Conservation (phyloP, 225 moss, liverwort and hornwort species). For the Bryoerythrophyllum caledonicum region DNA sequence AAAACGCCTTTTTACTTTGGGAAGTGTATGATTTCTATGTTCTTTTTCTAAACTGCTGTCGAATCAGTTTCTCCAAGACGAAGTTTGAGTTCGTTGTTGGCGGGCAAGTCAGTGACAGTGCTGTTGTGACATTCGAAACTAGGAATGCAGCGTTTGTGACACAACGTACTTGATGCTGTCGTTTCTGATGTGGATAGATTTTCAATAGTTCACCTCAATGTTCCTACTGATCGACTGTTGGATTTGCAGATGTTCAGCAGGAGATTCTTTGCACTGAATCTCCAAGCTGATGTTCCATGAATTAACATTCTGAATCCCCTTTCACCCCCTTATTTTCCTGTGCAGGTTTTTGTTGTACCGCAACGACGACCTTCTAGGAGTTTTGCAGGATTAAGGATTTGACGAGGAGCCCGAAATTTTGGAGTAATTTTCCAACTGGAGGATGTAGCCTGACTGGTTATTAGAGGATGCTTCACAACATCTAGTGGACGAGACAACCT, state of each 20-base stretch:
- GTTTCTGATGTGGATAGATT: neutral
- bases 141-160: neutral
- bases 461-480: conserved; percentile 6
- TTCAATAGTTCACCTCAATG: neutral
- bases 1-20: neutral
- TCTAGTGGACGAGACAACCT: conserved; percentile 6
- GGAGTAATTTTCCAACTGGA: conserved; percentile 18
- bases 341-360: conserved; percentile 44
- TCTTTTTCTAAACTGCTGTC: neutral
- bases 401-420: conserved; percentile 19
- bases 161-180: neutral
- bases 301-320: neutral
- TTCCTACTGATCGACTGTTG: neutral
- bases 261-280: neutral
- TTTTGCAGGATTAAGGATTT: conserved; percentile 31
- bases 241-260: neutral
- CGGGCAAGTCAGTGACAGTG: neutral
- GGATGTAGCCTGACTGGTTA: conserved; percentile 7
- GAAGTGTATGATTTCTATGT: neutral
- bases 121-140: neutral
- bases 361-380: conserved; percentile 42
- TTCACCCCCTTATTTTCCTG: neutral
- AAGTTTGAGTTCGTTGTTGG: neutral
- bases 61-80: neutral
- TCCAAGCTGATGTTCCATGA: too few relatives aligned